phyloP scores from a whole-genome alignment of 2,329 filamentous ascomycete species.

The Chaetomium sp. region DNA sequence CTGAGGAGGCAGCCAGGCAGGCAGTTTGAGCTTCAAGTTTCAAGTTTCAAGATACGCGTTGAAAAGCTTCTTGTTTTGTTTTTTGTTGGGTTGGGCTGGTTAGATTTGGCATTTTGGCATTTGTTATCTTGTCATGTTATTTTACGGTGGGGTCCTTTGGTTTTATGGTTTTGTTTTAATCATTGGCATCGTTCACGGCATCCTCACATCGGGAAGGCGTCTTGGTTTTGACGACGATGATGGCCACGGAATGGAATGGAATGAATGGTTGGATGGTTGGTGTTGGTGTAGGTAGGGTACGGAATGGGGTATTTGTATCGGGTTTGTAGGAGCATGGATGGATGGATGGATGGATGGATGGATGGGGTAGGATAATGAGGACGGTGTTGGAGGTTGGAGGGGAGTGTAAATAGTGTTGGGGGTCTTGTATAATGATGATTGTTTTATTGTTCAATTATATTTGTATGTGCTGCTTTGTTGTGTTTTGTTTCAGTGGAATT shows the following conservation, averaged over 20 bases:
- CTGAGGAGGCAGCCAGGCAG: no score
- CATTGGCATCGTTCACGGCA: neutral
- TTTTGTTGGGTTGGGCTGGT: no score
- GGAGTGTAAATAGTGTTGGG: neutral
- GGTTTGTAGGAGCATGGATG: neutral
- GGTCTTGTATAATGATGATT: neutral
- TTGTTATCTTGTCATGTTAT: no score
- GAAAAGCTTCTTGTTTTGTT: no score
- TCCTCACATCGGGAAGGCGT: neutral
- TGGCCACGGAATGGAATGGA: neutral
- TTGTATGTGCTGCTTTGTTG: neutral
- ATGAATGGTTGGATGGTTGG: neutral
- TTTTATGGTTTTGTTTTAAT: neutral
- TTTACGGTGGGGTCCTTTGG: no score
- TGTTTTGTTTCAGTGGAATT: no score
- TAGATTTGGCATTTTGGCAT: no score
- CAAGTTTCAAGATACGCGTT: no score
- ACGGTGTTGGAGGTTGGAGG: no score
- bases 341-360: neutral
- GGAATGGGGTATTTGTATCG: neutral
- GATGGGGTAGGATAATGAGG: neutral
- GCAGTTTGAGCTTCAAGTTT: no score
- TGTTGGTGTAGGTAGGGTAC: neutral
- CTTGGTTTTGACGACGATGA: slow-evolving; percentile 1
- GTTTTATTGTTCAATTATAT: neutral